Evolutionary conservation across 345 rosid species (phyloP).

Genomic region (Eucalyptus sideroxylon): DNA sequence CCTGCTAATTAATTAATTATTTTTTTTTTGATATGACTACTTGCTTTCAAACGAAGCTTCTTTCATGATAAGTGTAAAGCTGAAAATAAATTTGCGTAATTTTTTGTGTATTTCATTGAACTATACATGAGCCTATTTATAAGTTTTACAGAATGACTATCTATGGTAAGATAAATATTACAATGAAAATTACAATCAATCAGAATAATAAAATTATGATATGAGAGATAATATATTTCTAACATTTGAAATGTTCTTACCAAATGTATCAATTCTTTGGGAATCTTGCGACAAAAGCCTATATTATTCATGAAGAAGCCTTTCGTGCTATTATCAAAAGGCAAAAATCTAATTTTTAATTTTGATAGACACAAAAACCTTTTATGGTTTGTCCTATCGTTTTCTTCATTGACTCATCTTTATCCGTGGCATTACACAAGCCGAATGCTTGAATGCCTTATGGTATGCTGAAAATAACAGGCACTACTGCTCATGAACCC

Average conservation of each 20-base stretch:
- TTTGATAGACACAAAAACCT: not conserved
- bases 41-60: not conserved
- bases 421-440: not conserved
- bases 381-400: not conserved
- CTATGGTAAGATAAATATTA: too few species aligned
- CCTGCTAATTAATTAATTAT: not conserved
- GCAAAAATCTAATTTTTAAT: not conserved
- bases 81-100: too few species aligned
- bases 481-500: not conserved
- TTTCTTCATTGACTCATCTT: not conserved
- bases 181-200: not conserved
- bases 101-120: not conserved
- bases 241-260: not conserved
- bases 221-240: not conserved
- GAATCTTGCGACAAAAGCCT: not conserved
- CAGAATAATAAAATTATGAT: not conserved
- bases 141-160: too few species aligned
- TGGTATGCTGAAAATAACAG: not conserved
- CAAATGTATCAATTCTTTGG: not conserved
- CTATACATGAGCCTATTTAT: not conserved
- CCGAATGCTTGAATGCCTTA: not conserved
- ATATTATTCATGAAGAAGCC: not conserved
- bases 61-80: not conserved
- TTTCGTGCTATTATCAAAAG: not conserved
- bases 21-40: not conserved